Conservation (phyloP, 2,329 filamentous ascomycete species). For the Aspergillus pseudoterreus region DNA sequence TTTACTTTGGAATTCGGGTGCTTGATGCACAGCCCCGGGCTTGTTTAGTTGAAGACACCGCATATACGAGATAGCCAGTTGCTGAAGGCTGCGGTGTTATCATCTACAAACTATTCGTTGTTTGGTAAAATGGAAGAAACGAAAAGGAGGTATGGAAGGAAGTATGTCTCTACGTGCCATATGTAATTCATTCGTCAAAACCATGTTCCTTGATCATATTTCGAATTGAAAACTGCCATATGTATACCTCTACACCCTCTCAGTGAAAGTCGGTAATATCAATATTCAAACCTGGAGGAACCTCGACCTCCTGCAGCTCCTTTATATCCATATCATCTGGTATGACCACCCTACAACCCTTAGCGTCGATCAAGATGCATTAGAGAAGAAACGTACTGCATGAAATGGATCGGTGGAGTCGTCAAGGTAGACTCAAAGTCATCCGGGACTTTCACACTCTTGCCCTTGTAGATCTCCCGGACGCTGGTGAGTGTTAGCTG, state of each 20-base stretch:
- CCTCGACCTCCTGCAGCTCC: conserved; percentile 5
- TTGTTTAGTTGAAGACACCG: no score
- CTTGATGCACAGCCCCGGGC: no score
- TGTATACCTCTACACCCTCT: neutral
- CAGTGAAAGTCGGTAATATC: conserved; percentile 9
- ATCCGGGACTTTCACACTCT: conserved; percentile 14
- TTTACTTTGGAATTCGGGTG: no score
- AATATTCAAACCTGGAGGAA: conserved; percentile 12
- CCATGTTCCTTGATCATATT: neutral
- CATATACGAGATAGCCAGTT: no score
- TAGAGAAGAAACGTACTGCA: conserved; percentile 9
- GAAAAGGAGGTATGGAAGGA: no score
- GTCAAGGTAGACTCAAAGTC: conserved; percentile 18
- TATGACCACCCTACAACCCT: conserved; percentile 5
- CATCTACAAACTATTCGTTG: no score
- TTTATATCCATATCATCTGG: conserved; percentile 12
- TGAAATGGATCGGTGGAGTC: conserved; percentile 16
- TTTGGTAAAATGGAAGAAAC: no score
- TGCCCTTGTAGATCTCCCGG: conserved; percentile 9
- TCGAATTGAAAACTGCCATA: no score
- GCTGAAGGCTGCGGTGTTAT: no score
- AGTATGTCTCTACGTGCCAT: no score
- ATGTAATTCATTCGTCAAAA: no score
- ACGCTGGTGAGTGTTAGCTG: conserved; percentile 2
- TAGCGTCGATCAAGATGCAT: neutral